Conservation (phyloP, 345 rosid species). For the Lepidium sativum region DNA sequence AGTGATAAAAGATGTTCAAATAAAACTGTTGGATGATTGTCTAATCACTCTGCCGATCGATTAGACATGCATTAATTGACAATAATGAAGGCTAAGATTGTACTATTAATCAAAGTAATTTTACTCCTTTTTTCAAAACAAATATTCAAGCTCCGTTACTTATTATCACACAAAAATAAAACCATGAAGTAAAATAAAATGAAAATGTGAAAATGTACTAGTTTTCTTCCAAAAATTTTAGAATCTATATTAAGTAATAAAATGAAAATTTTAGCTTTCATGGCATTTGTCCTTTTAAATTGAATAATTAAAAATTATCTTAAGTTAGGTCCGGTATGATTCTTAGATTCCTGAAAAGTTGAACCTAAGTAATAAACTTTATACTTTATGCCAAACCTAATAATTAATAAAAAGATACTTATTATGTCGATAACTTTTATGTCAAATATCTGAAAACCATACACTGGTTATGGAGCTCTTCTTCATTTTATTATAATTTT, state of each 20-base stretch:
- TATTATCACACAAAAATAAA: neutral
- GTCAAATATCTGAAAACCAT: conserved; percentile 4
- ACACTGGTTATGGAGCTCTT: neutral
- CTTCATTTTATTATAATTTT: neutral
- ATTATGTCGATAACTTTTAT: conserved; percentile 22
- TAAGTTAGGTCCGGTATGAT: neutral
- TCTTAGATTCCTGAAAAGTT: conserved; percentile 15
- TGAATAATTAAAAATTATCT: neutral
- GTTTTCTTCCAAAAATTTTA: neutral
- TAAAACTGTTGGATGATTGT: too few relatives aligned
- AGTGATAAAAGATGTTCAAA: too few relatives aligned
- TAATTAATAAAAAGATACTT: too few relatives aligned
- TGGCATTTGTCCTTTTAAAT: neutral
- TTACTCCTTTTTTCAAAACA: too few relatives aligned
- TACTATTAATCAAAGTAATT: too few relatives aligned
- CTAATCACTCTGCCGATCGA: too few relatives aligned
- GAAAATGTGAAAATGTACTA: neutral
- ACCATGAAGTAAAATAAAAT: neutral
- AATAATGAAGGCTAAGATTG: too few relatives aligned
- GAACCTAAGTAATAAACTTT: neutral
- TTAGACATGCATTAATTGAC: too few relatives aligned
- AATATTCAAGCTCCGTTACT: too few relatives aligned
- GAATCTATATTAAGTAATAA: neutral
- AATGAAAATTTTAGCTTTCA: neutral
- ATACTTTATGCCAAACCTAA: too few relatives aligned